Base-by-base conservation (phyloP, 2,329 filamentous ascomycete species). In the Xylaria polymorpha region DNA sequence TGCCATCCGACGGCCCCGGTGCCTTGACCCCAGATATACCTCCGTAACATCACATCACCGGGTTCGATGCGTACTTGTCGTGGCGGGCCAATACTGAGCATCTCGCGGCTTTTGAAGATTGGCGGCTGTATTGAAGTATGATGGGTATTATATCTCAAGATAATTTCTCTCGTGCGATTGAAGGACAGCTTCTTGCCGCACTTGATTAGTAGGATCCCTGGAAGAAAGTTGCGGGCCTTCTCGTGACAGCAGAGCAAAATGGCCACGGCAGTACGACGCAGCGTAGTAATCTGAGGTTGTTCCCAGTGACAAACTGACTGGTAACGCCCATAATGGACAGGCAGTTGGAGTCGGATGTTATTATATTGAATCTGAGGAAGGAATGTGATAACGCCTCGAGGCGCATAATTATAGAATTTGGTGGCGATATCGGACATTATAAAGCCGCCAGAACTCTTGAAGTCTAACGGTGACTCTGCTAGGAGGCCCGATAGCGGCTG, bases 371-470 rank as follows among this genome's bases (percentile, higher is more conserved):
- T 58, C 32, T 67, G 65, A 15, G 65, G 65, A 20, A 63, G 22
- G 9, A 25, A 25, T 20, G 65, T 63, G 12, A 63, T 53, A 12
- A 63, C 46, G 18, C 59, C 59, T 12, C 39, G 18, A 37, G 65
- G 65, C 5, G 59, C 59, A 18, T 63, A 35, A 9, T 67, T 51
- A 15, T 63, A 67, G 51, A 63, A 63, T 12, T 53, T 63, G 32
- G 32, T 51, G n/a, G 59, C 59, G n/a, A 67, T 43, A 22, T n/a
- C 39, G 4, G 41, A 14, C 6, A 7, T 63, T 35, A 41, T 58
- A 14, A 67, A 63, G 12, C 65, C 51, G 22, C 65, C 59, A 2
- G 65, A 67, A 12, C 51, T 22, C 25, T 62, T 67, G 51, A 67
- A 67, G 46, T 67, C 65, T 1, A n/a, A 9, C 1, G 65, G 65